Base-by-base conservation (phyloP, 1,139 yeast species). In the Yarrowia galli region DNA sequence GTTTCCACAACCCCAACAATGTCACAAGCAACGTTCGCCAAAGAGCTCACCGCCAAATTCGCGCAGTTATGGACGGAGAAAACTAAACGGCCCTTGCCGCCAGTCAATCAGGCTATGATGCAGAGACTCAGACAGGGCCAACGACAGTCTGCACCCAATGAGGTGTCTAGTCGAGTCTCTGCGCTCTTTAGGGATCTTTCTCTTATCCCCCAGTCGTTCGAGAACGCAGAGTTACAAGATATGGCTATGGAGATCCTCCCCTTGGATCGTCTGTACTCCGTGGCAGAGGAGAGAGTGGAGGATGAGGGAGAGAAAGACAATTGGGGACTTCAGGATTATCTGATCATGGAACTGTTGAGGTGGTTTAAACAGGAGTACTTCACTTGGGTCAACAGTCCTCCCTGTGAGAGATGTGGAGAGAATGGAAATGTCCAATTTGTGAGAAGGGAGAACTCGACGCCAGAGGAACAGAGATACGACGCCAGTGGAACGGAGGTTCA, bases 331-430 rank as follows among this genome's bases (percentile, higher is more conserved):
- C 88, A 89, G 68, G 98, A 93, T 75, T 81, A 83, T 54, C 73
- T 93, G 10, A 93, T 92, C 0, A 81, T 82, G 70, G 95, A 88
- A 71, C 77, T 91, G 22, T 80, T 93, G 45, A 72, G 70, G 56
- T 93, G 96, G 86, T 93, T 89, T 79, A 92, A 92, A 73, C 81
- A 88, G 65, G 88, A 85, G 61, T 92, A 91, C 79, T 93, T 95
- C 79, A 81, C 79, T 46, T 93, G 98, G 98, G 88, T 91, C 16
- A 89, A 89, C 73, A 83, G 83, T 54, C 93, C 96, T 0, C 75
- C 79, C 10, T 92, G 97, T 74, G 76, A 81, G 0, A 69, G 65
- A 0, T 92, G 97, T 75, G 83, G 82, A 0, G 80, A 78, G 46
- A 65, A 77, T 35, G 68, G 72, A n/a, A 74, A 72, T 12, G 51